Base-by-base conservation (phyloP, 495 filamentous ascomycete genomes). In the Lepidopterella palustris region DNA sequence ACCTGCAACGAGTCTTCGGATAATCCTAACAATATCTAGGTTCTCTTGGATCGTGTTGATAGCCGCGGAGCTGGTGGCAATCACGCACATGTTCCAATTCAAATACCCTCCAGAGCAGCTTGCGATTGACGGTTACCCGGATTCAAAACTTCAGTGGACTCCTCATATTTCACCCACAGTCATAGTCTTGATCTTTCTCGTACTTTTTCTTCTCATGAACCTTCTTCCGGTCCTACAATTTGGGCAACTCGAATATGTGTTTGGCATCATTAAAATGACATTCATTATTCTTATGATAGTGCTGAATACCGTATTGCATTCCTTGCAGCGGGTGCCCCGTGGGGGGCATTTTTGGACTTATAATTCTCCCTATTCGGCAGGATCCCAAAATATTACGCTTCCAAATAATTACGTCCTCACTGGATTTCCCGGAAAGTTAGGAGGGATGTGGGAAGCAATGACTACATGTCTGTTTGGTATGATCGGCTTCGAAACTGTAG, bases 61-160 rank as follows among this genome's bases (percentile, higher is more conserved):
- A 13, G 58, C 58, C 8, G 51, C 58, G 3, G 32, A 61, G 39
- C 25, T 61, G 35, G 21, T 56, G 20, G 53, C 58, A 5, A 61
- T 61, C 18, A 48, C 58, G 3, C 51, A 50, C 10, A 47, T 61
- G 11, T 47, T 61, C 51, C 26, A 61, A n/a, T 61, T 61, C 58
- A 47, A 56, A 35, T 55, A 58, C 58, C 24, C 29, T 13, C 15
- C 29, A 11, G 58, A 55, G 40, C 49, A 61, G 13, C 58, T 61
- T 18, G n/a, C 24, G 13, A 52, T 39, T 23, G 52, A 31, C n/a
- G 58, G 58, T 13, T 61, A 57, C 18, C 58, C 58, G 20, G 29
- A 61, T 29, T 53, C 27, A 55, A 53, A 23, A 5, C 57, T 59
- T n/a, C 20, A 40, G 26, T 59, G 57, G 57, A 61, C 32, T n/a